Conservation (phyloP, 345 rosid species). For the Eucalyptus dawsonii region DNA sequence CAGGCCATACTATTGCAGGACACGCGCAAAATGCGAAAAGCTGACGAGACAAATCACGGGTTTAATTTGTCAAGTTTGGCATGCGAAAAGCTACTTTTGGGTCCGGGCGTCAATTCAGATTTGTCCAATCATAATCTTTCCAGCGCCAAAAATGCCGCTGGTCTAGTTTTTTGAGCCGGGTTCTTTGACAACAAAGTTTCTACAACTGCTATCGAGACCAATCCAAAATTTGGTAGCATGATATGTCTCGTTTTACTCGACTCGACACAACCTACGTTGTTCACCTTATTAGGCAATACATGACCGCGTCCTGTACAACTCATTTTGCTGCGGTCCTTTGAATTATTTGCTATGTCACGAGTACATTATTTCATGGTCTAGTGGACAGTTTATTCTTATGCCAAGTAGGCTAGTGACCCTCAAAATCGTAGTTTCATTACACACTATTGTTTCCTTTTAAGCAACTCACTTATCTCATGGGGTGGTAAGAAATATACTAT, state of each 20-base stretch:
- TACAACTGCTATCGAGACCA: neutral
- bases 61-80: neutral
- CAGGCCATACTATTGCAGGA: too few species aligned
- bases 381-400: neutral
- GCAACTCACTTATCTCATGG: neutral
- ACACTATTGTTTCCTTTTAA: neutral
- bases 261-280: fast-evolving
- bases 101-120: neutral
- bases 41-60: too few species aligned
- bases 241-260: neutral
- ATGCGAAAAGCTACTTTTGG: neutral
- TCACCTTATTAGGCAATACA: neutral
- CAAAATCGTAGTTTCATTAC: neutral
- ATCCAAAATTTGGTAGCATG: too few species aligned
- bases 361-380: neutral
- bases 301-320: fast-evolving
- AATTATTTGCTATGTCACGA: neutral
- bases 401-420: neutral
- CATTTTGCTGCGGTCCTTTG: neutral
- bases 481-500: neutral
- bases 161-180: neutral
- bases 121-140: neutral
- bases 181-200: neutral
- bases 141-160: neutral
- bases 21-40: too few species aligned